Conservation (phyloP, 768 basidiomycete genomes). For the Rhodotorula paludigena region DNA sequence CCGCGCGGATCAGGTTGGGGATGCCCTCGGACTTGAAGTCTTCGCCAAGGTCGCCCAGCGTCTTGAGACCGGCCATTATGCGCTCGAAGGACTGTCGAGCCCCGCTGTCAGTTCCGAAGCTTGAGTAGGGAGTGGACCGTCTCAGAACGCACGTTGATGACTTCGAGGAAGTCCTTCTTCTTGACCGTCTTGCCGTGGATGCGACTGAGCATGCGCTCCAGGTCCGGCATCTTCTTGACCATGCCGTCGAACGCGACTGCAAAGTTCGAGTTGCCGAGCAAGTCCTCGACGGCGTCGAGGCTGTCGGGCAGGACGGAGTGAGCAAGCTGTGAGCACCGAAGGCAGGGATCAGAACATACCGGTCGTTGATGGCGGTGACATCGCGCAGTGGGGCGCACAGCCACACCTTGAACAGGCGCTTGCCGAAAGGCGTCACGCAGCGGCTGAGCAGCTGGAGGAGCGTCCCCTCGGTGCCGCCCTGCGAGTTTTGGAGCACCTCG, state of each 20-base stretch:
- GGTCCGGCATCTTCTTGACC: conserved; percentile 78
- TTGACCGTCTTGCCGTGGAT: conserved; percentile 89
- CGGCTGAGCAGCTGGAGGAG: conserved; percentile 68
- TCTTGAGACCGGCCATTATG: conserved; percentile 62
- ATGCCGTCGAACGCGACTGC: conserved; percentile 68
- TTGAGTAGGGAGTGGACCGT: not conserved
- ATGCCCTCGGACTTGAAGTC: conserved; percentile 73
- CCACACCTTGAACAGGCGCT: conserved; percentile 95
- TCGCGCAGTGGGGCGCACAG: conserved; percentile 84
- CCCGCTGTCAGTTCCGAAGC: not conserved
- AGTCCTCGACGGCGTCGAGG: conserved; percentile 88
- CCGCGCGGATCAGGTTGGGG: conserved; percentile 65
- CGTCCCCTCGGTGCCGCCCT: conserved; percentile 87
- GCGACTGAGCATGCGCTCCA: conserved; percentile 88
- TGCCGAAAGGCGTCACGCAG: conserved; percentile 90
- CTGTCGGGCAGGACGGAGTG: conserved; percentile 49
- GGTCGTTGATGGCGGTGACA: conserved; percentile 75
- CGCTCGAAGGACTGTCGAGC: conserved; percentile 61
- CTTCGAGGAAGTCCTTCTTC: conserved; percentile 65
- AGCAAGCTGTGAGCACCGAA: not conserved
- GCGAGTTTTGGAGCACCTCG: conserved; percentile 88
- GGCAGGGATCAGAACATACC: conserved; percentile 51
- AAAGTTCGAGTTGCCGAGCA: conserved; percentile 73
- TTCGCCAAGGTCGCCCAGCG: conserved; percentile 62
- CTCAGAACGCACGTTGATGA: not conserved